Conservation (phyloP, 2,329 filamentous ascomycete species). For the Drechslera avenae region DNA sequence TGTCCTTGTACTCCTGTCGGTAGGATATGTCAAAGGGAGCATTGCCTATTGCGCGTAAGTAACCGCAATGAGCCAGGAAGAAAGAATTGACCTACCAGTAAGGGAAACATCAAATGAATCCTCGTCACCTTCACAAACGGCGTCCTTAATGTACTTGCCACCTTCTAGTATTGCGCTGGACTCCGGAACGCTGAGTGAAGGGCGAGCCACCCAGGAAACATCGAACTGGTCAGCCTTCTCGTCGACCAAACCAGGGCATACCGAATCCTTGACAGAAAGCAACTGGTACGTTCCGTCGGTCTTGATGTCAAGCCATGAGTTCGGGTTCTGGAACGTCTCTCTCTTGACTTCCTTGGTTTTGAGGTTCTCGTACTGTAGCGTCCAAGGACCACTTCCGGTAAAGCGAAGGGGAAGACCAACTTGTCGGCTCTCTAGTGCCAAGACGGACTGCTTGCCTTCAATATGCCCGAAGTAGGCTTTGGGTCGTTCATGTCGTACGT, state of each 20-base stretch:
- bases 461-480: conserved; percentile 84
- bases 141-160: conserved; percentile 70
- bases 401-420: conserved; percentile 81
- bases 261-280: conserved; percentile 73
- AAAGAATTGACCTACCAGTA: conserved; percentile 61
- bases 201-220: conserved; percentile 84
- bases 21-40: conserved; percentile 86
- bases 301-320: conserved; percentile 71
- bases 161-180: conserved; percentile 62
- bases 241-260: conserved; percentile 83
- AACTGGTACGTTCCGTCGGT: conserved; percentile 80
- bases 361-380: conserved; percentile 73
- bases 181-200: conserved; percentile 69
- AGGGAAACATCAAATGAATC: conserved; percentile 84
- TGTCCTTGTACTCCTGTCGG: conserved; percentile 73
- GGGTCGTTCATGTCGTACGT: conserved; percentile 85
- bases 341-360: conserved; percentile 55
- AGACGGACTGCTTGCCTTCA: conserved; percentile 76
- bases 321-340: conserved; percentile 61
- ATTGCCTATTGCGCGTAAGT: conserved; percentile 59
- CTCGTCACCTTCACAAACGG: conserved; percentile 93
- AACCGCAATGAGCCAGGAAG: conserved; percentile 8
- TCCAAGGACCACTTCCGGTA: conserved; percentile 86
- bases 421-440: conserved; percentile 75
- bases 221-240: conserved; percentile 73